Evolutionary conservation across 495 filamentous ascomycete species (phyloP), one percentile per base, ranked within the genome.

Genomic region (Xylaria castorea): DNA sequence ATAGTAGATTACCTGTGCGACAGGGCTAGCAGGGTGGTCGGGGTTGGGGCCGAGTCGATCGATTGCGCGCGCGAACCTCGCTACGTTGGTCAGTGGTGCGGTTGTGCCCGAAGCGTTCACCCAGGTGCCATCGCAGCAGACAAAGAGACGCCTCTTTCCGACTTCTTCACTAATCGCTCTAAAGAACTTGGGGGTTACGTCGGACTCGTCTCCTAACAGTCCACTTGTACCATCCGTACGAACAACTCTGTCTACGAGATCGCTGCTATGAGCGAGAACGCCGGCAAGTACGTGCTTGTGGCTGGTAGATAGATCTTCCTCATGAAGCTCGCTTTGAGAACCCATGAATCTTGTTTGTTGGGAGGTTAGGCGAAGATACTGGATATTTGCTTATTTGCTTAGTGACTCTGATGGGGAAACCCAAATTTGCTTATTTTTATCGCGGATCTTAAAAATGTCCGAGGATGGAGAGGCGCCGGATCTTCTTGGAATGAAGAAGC

Each of bases 71-170:
- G 66, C 66, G 25, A 68, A 58, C 32, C 51, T 55, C 22, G 66
- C 66, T 11, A 68, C 66, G 38, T 68, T 68, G 3, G 66, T 57
- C 66, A 68, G 34, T 1, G 66, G 66, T 32, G 50, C 50, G 14
- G 51, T 58, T 3, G 66, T 68, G 6, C 66, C 66, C 22, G 51
- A 55, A 12, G 66, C 66, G 32, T 68, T 68, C 22, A 57, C 34
- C 66, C 66, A 68, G 22, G 66, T 68, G 48, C 66, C 66, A 50
- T 68, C 66, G 16, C 66, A 68, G 36, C 66, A 68, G 18, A 68
- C 66, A 22, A 68, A 68, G 22, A 68, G 66, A 5, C 66, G 66
- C 51, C 51, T 68, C 66, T 68, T 68, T n/a, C 66, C 66, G 18
- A 57, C 51, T 32, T 42, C 50, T 30, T 68, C 66, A 32, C 40